A percentile compares a stretch with the other conserved stretches of the same genome.
Evolutionary conservation across 2,329 filamentous ascomycete genomes (phyloP).

Genomic region (Aaosphaeria pasadenensis): DNA sequence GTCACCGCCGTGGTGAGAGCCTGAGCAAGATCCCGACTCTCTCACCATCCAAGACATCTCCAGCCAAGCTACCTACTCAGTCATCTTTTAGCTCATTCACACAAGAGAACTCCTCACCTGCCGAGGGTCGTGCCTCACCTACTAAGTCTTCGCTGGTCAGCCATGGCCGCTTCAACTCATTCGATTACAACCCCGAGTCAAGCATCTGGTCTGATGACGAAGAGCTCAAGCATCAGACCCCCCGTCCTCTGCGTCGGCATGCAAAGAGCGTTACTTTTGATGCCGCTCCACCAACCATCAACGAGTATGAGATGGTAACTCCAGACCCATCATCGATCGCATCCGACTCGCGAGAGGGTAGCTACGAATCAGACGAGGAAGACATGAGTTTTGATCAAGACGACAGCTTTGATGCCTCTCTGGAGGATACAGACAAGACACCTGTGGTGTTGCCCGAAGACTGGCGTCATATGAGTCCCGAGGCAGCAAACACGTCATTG

Average conservation of each 20-base stretch:
- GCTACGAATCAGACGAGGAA: slow-evolving; percentile 81
- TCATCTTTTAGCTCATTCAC: slow-evolving; percentile 22
- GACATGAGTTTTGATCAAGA: slow-evolving; percentile 67
- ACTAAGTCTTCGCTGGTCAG: slow-evolving; percentile 85
- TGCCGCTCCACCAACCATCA: slow-evolving; percentile 85
- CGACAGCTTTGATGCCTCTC: slow-evolving; percentile 92
- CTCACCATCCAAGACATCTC: slow-evolving; percentile 54
- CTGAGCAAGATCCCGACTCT: slow-evolving; percentile 59
- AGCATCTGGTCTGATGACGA: slow-evolving; percentile 42
- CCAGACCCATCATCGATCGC: slow-evolving; percentile 92
- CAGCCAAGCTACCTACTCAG: slow-evolving; percentile 60
- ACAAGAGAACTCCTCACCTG: slow-evolving; percentile 20
- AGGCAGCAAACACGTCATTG: slow-evolving; percentile 55
- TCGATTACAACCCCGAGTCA: slow-evolving; percentile 34
- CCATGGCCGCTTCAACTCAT: slow-evolving; percentile 54
- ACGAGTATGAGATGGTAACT: slow-evolving; percentile 97
- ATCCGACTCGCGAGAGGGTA: slow-evolving; percentile 86
- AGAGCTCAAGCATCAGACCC: slow-evolving; percentile 59
- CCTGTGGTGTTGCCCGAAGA: slow-evolving; percentile 97
- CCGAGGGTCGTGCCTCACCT: slow-evolving; percentile 62
- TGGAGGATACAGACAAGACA: slow-evolving; percentile 95
- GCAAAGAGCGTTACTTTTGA: slow-evolving; percentile 98
- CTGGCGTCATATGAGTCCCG: slow-evolving; percentile 78
- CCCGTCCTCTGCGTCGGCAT: slow-evolving; percentile 72
- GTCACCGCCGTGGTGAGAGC: slow-evolving; percentile 52